phyloP scores from a whole-genome alignment of 2,329 filamentous ascomycete genomes.

The Fusarium bactridioides region DNA sequence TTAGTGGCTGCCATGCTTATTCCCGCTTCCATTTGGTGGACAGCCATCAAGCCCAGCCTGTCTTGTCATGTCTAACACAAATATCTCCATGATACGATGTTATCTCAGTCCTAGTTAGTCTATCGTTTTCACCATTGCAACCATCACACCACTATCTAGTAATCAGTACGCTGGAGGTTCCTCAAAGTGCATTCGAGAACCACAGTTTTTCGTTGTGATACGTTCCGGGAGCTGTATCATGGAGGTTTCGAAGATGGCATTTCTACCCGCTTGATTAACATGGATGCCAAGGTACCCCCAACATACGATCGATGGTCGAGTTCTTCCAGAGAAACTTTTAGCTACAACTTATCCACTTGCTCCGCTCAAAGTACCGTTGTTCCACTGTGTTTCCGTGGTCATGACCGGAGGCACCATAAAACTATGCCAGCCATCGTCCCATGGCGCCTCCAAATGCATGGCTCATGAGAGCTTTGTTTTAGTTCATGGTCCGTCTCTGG shows the following conservation, averaged over 20 bases:
- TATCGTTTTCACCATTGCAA: not conserved
- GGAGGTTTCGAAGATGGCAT: not conserved
- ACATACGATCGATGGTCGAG: constrained; percentile 10
- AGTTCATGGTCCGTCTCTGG: not conserved
- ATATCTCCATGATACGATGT: constrained; percentile 23
- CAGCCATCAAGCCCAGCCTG: not conserved
- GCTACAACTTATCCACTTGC: constrained; percentile 18
- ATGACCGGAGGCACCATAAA: not conserved
- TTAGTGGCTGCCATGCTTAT: not conserved
- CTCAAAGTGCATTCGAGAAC: not conserved
- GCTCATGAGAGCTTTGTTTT: not conserved
- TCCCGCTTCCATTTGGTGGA: not conserved
- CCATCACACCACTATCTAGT: not conserved
- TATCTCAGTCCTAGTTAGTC: not conserved
- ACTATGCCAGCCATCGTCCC: constrained; percentile 14
- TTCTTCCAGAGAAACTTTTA: not conserved
- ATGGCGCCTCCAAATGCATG: not conserved
- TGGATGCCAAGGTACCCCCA: not conserved
- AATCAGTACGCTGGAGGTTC: not conserved
- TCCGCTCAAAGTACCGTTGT: constrained; percentile 13
- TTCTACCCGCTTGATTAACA: not conserved
- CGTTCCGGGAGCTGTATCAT: constrained; percentile 1
- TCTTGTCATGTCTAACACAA: not conserved
- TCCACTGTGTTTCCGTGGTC: constrained; percentile 21
- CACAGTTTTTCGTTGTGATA: not conserved